Conservation (phyloP, 805 yeast species). For the Isabelozyma pseudorhagii region DNA sequence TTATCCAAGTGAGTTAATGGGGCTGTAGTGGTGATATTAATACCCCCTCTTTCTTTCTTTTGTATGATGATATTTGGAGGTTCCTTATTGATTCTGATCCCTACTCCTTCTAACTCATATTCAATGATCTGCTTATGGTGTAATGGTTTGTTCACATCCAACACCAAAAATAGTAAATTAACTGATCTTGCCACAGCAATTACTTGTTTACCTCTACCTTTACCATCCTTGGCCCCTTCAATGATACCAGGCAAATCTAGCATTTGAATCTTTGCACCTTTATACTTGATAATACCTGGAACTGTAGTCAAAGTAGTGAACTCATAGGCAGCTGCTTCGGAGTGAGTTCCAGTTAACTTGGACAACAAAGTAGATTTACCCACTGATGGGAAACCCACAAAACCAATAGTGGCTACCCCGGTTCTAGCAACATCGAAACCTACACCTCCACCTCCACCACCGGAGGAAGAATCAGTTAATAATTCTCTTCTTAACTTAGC, state of each 20-base stretch:
- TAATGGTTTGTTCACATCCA: slow-evolving; percentile 95
- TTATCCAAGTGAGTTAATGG: slow-evolving; percentile 87
- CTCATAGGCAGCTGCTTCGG: slow-evolving; percentile 97
- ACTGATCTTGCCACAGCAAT: slow-evolving; percentile 99
- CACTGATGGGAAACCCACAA: slow-evolving; percentile 97
- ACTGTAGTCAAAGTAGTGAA: slow-evolving; percentile 97
- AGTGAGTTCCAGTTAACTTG: slow-evolving; percentile 90
- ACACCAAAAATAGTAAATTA: slow-evolving; percentile 84
- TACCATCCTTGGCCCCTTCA: slow-evolving; percentile 89
- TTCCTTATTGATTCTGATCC: slow-evolving; percentile 85
- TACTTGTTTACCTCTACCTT: slow-evolving; percentile 93
- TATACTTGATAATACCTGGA: slow-evolving; percentile 92
- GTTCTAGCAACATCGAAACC: slow-evolving; percentile 99
- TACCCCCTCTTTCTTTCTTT: slow-evolving; percentile 95
- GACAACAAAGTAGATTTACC: slow-evolving; percentile 84
- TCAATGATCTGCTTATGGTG: slow-evolving; percentile 93
- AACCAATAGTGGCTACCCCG: slow-evolving; percentile 96
- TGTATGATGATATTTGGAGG: slow-evolving; percentile 92
- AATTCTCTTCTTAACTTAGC: slow-evolving; percentile 94
- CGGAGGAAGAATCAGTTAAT: slow-evolving; percentile 56
- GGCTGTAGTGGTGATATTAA: slow-evolving; percentile 88
- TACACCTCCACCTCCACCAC: slow-evolving; percentile 87
- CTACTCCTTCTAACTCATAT: slow-evolving; percentile 94
- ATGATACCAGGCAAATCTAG: slow-evolving; percentile 86
- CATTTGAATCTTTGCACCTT: slow-evolving; percentile 98